phyloP scores from a whole-genome alignment of 768 basidiomycete species.

The Floccularia luteovirens region DNA sequence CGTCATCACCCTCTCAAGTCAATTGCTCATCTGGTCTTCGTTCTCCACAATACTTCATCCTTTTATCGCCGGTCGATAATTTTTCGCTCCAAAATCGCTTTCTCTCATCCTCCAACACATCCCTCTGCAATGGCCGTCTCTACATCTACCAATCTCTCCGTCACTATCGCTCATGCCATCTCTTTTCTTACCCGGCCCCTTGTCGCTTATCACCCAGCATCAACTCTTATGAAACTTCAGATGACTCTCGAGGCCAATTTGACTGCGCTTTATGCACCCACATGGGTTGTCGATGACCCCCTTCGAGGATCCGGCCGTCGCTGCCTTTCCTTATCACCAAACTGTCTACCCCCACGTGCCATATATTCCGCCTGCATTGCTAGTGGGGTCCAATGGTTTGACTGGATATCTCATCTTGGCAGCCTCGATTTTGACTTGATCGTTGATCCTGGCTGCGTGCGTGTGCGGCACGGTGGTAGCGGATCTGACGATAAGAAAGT shows the following conservation, averaged over 20 bases:
- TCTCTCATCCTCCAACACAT: conserved; percentile 12
- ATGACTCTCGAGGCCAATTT: conserved; percentile 69
- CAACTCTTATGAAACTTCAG: conserved; percentile 62
- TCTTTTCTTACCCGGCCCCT: conserved; percentile 67
- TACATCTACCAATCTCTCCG: conserved; percentile 44
- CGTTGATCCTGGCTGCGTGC: conserved; percentile 74
- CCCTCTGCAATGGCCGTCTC: conserved; percentile 24
- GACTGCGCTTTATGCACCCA: conserved; percentile 56
- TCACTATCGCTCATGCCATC: conserved; percentile 69
- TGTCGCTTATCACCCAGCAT: conserved; percentile 44
- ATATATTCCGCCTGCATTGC: conserved; percentile 66
- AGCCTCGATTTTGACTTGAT: conserved; percentile 71
- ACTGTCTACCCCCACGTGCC: conserved; percentile 60
- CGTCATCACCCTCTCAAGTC: conserved; percentile 15
- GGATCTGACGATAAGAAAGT: conserved; percentile 27
- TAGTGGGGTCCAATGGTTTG: conserved; percentile 70
- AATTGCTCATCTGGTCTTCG: conserved; percentile 23
- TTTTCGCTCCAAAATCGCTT: conserved; percentile 10
- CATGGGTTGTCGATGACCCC: conserved; percentile 61
- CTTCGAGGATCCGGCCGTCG: conserved; percentile 64
- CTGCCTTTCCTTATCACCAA: conserved; percentile 66
- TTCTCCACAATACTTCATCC: conserved; percentile 15
- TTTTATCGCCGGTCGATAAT: conserved; percentile 61
- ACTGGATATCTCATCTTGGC: conserved; percentile 70
- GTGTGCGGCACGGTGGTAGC: conserved; percentile 47